Conservation (phyloP, 805 yeast genomes). For the Schizosaccharomyces octosporus region DNA sequence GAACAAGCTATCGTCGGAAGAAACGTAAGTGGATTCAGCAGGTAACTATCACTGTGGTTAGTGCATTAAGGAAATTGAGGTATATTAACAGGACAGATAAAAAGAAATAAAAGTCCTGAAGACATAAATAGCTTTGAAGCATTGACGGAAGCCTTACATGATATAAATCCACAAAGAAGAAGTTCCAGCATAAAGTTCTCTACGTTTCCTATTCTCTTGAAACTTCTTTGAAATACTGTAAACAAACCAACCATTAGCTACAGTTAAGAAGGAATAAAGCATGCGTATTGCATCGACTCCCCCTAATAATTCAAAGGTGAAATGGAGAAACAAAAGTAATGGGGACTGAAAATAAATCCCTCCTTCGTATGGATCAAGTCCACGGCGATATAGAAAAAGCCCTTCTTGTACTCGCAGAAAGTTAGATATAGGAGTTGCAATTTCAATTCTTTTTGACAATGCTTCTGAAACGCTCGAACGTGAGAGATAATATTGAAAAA, state of each 20-base stretch:
- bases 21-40: slow-evolving; percentile 60
- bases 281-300: slow-evolving; percentile 12
- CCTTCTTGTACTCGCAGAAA: slow-evolving; percentile 42
- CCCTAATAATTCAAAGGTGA: slow-evolving; percentile 21
- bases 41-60: slow-evolving; percentile 17
- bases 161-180: background rate
- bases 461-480: slow-evolving; percentile 3
- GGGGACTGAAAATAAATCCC: slow-evolving; percentile 51
- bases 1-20: slow-evolving; percentile 47
- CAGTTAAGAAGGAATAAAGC: slow-evolving; percentile 36
- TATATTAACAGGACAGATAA: too few species aligned
- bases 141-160: background rate
- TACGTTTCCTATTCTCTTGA: background rate
- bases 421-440: slow-evolving; percentile 53
- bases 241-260: slow-evolving; percentile 11
- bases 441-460: slow-evolving; percentile 30
- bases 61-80: background rate
- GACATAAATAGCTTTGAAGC: too few species aligned
- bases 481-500: background rate
- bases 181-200: background rate
- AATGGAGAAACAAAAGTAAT: slow-evolving; percentile 43
- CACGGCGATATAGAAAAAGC: slow-evolving; percentile 30
- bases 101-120: too few species aligned
- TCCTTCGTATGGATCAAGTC: slow-evolving; percentile 50
- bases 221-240: background rate